phyloP scores from a whole-genome alignment of 164 flowering plant genomes.

The Piper longum region DNA sequence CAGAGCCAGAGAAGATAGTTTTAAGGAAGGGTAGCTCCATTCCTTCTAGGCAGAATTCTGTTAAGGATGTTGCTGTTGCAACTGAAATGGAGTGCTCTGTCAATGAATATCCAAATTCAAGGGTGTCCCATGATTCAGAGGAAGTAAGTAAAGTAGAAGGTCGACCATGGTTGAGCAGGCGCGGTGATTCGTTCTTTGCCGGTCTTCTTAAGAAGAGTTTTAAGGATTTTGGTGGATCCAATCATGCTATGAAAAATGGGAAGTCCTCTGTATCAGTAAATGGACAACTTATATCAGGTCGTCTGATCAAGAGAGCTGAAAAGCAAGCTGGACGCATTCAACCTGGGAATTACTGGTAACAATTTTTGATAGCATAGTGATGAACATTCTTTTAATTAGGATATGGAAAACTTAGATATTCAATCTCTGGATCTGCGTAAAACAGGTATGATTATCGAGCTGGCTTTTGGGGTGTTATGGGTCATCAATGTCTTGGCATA shows the following conservation, averaged over 20 bases:
- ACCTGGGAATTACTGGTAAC: constrained; percentile 80
- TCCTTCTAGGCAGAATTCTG: constrained; percentile 22
- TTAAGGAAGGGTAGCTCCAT: constrained; percentile 7
- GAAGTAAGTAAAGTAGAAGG: constrained; percentile 22
- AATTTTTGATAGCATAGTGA: too few relatives aligned
- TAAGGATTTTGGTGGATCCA: constrained; percentile 25
- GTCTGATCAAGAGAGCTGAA: constrained; percentile 67
- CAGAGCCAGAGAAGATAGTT: constrained; percentile 20
- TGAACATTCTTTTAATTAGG: background rate
- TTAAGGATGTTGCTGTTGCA: constrained; percentile 23
- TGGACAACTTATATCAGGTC: constrained; percentile 59
- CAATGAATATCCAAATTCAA: constrained; percentile 22
- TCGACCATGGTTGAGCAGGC: constrained; percentile 18
- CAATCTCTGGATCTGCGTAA: background rate
- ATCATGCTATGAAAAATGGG: constrained; percentile 18
- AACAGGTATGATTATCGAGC: constrained; percentile 82
- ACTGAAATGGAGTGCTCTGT: constrained; percentile 32
- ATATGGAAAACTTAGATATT: background rate
- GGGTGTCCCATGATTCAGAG: constrained; percentile 25
- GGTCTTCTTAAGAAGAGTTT: constrained; percentile 31
- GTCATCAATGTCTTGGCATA: constrained; percentile 80
- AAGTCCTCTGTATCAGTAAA: constrained; percentile 43
- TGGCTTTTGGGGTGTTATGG: constrained; percentile 96
- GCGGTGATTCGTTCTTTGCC: constrained; percentile 26
- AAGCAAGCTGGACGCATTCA: constrained; percentile 70